Evolutionary conservation across 192 early-diverging fungal species (phyloP), one percentile per base, ranked within the genome.

Genomic region (Gamsiella multidivaricata): DNA sequence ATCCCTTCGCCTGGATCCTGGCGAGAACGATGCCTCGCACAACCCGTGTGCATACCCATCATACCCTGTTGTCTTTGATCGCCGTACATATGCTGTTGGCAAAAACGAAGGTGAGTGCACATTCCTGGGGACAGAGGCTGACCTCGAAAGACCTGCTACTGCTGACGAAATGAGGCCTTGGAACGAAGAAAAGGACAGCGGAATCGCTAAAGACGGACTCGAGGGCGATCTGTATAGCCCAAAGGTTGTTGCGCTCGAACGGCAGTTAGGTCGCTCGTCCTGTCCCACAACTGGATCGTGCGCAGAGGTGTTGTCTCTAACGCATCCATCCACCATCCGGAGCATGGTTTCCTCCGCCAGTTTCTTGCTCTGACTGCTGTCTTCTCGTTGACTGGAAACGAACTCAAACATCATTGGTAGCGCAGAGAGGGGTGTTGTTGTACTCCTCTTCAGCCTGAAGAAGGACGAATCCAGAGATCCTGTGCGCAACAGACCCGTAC

Each of bases 231-330:
- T 61, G 31, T 46, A 52, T 14, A 58, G 5, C 11, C 51, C 59
- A 61, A 54, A 67, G 14, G 65, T 76, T 29, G 60, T 46, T 2
- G 65, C 54, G 26, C 59, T 67, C 0, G 72, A 61, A 11, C 72
- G 39, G 15, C 43, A 39, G 8, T 53, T 29, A 5, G 51, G 29
- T 0, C 14, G 59, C 1, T 23, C 56, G 5, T 43, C 42, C 3
- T 18, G 23, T 5, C n/a, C 45, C 17, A 22, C 29, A 11, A 31
- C 14, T 9, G 18, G 5, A n/a, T 15, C 34, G 17, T 54, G 32
- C 20, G 28, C 1, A 20, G 15, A n/a, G 2, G 5, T 28, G 15
- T 43, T n/a, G 37, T 12, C 37, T 2, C 17, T 15, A 6, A 31
- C 1, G 29, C 50, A 14, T 12, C 61, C 61, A 20, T 57, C 57